These are phyloP conservation scores for Moesziomyces sp. DNA, from an alignment of 1,284 basidiomycete species.

Conservation along the genomic window DNA sequence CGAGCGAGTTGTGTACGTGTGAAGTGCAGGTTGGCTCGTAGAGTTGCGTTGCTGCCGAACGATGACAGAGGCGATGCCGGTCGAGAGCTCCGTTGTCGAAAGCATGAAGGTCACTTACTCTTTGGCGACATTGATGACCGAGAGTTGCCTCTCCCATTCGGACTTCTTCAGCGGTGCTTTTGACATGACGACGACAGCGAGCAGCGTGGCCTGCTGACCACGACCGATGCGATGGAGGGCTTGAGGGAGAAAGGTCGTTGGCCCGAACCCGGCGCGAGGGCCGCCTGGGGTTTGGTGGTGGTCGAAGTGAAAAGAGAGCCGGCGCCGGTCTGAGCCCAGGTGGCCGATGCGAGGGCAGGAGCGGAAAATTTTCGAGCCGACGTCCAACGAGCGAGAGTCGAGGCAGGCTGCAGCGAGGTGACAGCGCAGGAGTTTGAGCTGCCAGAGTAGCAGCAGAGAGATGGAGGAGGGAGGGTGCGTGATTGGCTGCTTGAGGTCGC, in stretches of 20 bases:
- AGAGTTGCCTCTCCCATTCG: conserved; percentile 71
- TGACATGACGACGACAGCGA: conserved; percentile 15
- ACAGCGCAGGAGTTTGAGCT: background rate
- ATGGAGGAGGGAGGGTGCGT: conserved; percentile 6
- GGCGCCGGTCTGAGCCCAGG: background rate
- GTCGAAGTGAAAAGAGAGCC: background rate
- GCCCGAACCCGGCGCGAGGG: background rate
- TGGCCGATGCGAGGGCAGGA: no score
- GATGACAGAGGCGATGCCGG: background rate
- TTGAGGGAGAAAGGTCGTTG: background rate
- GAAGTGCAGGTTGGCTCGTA: background rate
- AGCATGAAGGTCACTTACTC: conserved; percentile 69
- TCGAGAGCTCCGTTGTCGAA: conserved; percentile 2
- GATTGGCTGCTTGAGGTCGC: conserved; percentile 15
- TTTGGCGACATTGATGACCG: conserved; percentile 70
- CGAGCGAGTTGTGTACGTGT: conserved; percentile 11
- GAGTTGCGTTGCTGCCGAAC: background rate
- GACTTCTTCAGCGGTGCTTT: conserved; percentile 50
- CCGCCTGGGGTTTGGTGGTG: background rate
- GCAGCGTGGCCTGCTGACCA: background rate
- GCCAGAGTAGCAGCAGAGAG: background rate
- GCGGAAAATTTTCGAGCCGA: background rate
- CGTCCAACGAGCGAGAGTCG: background rate
- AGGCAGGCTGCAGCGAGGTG: background rate
- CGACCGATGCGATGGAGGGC: background rate